phyloP scores from a whole-genome alignment of 2,329 filamentous ascomycete species.

The Aspergillus udagawae region DNA sequence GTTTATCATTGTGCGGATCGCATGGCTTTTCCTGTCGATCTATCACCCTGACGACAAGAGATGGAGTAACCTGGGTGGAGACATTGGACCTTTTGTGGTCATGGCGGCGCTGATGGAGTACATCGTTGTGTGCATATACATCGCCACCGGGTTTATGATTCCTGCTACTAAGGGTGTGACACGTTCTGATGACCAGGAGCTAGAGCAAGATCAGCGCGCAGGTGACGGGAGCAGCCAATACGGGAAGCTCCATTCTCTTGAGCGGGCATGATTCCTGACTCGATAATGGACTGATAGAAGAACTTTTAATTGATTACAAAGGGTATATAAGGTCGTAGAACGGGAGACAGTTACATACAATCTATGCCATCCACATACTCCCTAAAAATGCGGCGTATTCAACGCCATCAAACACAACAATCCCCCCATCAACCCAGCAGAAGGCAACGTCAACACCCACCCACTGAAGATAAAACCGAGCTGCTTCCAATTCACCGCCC shows the following conservation, averaged over 20 bases:
- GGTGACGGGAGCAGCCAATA: background rate
- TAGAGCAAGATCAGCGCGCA: background rate
- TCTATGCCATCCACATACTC: background rate
- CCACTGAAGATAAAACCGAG: slow-evolving; percentile 42
- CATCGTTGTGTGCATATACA: slow-evolving; percentile 14
- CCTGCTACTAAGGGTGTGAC: background rate
- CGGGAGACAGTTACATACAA: background rate
- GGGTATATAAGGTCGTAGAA: slow-evolving; percentile 30
- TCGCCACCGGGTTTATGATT: slow-evolving; percentile 13
- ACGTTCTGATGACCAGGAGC: background rate
- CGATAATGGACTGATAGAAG: no score
- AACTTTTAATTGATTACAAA: background rate
- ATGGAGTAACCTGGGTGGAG: slow-evolving; percentile 18
- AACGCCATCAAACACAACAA: slow-evolving; percentile 40
- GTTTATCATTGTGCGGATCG: slow-evolving; percentile 19
- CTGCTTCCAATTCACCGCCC: slow-evolving; percentile 45
- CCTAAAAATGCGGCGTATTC: slow-evolving; percentile 36
- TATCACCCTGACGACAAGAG: slow-evolving; percentile 7
- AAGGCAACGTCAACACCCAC: slow-evolving; percentile 45
- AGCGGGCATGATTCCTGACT: no score
- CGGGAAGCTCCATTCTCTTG: background rate
- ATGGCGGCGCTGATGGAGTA: slow-evolving; percentile 22
- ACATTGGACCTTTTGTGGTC: slow-evolving; percentile 17
- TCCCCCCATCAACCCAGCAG: slow-evolving; percentile 39
- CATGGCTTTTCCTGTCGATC: slow-evolving; percentile 21